Percentiles rank a stretch among this genome's conserved stretches.
Conservation (phyloP, 805 yeast species). For the Monosporozyma unispora region DNA sequence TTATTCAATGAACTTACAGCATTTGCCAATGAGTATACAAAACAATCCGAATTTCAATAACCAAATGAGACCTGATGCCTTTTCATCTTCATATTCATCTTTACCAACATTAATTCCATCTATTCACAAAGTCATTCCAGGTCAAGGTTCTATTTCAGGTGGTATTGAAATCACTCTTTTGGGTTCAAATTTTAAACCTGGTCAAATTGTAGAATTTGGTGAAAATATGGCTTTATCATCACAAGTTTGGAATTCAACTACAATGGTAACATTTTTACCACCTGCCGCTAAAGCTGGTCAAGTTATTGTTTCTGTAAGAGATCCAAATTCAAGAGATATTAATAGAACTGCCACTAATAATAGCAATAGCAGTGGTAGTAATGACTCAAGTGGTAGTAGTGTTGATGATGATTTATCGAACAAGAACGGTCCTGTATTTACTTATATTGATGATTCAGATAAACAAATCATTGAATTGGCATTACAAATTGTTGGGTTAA, state of each 20-base stretch:
- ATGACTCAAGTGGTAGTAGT: constrained; percentile 9
- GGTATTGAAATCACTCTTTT: constrained; percentile 90
- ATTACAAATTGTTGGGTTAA: constrained; percentile 89
- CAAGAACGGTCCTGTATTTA: constrained; percentile 45
- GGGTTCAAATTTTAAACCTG: constrained; percentile 84
- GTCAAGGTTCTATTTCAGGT: constrained; percentile 92
- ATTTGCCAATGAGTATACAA: background rate
- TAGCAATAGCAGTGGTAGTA: background rate
- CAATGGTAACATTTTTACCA: constrained; percentile 88
- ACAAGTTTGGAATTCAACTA: constrained; percentile 92
- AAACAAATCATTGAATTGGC: constrained; percentile 91
- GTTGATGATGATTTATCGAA: background rate
- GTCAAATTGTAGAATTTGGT: constrained; percentile 80
- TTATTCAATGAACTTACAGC: background rate
- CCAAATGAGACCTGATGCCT: background rate
- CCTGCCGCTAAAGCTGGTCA: constrained; percentile 88
- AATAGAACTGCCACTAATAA: background rate
- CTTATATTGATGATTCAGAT: constrained; percentile 92
- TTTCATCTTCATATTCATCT: background rate
- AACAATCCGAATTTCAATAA: background rate
- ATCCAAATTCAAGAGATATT: constrained; percentile 21
- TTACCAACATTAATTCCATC: background rate
- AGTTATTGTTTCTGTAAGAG: constrained; percentile 74
- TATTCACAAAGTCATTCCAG: constrained; percentile 81
- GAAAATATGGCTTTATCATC: constrained; percentile 70